Evolutionary conservation across 306 rosid genomes (phyloP).

Genomic region (Corylus americana): DNA sequence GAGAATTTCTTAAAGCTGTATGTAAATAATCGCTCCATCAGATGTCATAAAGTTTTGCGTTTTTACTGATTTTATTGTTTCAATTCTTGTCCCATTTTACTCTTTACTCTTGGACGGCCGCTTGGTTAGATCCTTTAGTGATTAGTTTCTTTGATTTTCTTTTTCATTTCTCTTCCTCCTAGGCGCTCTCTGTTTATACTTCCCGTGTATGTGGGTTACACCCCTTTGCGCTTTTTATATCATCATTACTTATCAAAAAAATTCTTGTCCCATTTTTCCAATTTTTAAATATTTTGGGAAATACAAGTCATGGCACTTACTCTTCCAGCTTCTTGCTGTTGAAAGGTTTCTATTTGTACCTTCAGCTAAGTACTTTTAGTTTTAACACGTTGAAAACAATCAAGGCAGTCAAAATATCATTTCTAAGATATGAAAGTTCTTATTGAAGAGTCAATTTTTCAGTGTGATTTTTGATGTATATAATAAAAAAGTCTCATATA

Average conservation of each 20-base stretch:
- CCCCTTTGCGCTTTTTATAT: too few relatives aligned
- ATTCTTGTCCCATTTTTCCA: not conserved
- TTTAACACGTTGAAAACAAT: not conserved
- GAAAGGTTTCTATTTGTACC: not conserved
- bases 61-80: constrained; percentile 5
- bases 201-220: too few relatives aligned
- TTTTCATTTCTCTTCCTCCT: too few relatives aligned
- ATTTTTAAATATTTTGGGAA: not conserved
- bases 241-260: too few relatives aligned
- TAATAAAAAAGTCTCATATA: not conserved
- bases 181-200: too few relatives aligned
- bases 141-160: too few relatives aligned
- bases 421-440: not conserved
- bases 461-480: not conserved
- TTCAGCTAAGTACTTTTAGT: not conserved
- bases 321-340: not conserved
- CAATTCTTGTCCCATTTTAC: not conserved
- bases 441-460: not conserved
- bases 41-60: constrained; percentile 10
- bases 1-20: constrained; percentile 94
- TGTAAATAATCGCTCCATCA: constrained; percentile 28
- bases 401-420: not conserved
- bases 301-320: not conserved
- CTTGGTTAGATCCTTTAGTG: too few relatives aligned
- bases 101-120: too few relatives aligned